Evolutionary conservation across 2,329 filamentous ascomycete genomes (phyloP), one percentile per base, ranked within the genome.

Genomic region (Ophiocordyceps sinensis): DNA sequence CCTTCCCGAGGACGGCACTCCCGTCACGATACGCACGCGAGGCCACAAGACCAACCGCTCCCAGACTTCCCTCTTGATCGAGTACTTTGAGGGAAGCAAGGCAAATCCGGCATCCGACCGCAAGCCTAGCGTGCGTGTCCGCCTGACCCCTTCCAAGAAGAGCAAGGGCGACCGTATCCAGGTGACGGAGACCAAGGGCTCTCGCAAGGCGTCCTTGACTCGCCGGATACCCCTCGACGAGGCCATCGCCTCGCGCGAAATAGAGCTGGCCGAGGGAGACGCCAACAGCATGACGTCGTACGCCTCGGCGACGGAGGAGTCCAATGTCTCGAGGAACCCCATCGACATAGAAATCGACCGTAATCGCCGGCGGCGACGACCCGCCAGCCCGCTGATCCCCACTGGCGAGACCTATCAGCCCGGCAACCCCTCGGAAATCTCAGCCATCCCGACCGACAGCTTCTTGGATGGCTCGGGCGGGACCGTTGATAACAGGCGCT

Each of bases 51-150:
- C 67, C 46, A 73, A 66, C 55, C 64, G 75, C 52, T 94, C 85
- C 37, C 87, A 94, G 65, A 94, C 88, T 31, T 93, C 85, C 43
- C 71, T 95, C 49, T 70, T 95, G 53, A 95, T 95, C 54, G 88
- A 95, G 64, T 94, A 94, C 62, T 95, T 93, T 55, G 88, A 94
- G 64, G 84, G 79, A 50, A 77, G 80, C 47, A 88, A 85, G 42
- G 62, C 70, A 43, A 67, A 68, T 47, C 58, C 63, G 35, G 65
- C 73, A 43, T 70, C 69, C 51, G 73, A 77, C 51, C 80, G 82
- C 52, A 79, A 83, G 51, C 87, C 88, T 12, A 94, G 86, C 58
- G 85, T 95, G 41, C 75, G 74, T 55, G 70, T 83, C 61, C 74
- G 77, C 63, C 73, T 94, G 46, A 93, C 85, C 13, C 88, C 88